A percentile compares a stretch with the other conserved stretches of the same genome.
Conservation (phyloP, 805 yeast genomes). For the Monosporozyma servazzii region DNA sequence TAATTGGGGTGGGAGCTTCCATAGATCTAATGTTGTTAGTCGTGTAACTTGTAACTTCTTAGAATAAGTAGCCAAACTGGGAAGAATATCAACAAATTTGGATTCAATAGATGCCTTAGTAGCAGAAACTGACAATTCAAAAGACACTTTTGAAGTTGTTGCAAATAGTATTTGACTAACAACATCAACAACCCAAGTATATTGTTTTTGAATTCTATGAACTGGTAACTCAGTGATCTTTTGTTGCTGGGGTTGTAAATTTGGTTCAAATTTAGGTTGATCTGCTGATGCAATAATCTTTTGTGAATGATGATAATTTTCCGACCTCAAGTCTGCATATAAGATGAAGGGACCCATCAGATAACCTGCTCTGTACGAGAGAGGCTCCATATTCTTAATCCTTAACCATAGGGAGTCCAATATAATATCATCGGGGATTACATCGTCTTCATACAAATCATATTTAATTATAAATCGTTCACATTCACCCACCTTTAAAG, state of each 20-base stretch:
- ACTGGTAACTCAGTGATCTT: slow-evolving; percentile 52
- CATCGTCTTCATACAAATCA: slow-evolving; percentile 31
- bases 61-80: slow-evolving; percentile 27
- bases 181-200: slow-evolving; percentile 65
- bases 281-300: slow-evolving; percentile 59
- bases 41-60: slow-evolving; percentile 39
- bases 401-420: slow-evolving; percentile 40
- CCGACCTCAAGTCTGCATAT: slow-evolving; percentile 58
- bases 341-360: slow-evolving; percentile 69
- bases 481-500: slow-evolving; percentile 48
- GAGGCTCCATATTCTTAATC: slow-evolving; percentile 49
- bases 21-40: slow-evolving; percentile 53
- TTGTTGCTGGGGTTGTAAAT: slow-evolving; percentile 58
- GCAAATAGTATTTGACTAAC: slow-evolving; percentile 64
- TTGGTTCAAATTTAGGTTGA: slow-evolving; percentile 68
- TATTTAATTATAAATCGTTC: slow-evolving; percentile 48
- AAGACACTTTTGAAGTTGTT: slow-evolving; percentile 48
- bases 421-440: slow-evolving; percentile 20
- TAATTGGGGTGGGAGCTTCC: slow-evolving; percentile 49
- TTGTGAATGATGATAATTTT: slow-evolving; percentile 43
- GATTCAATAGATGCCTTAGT: slow-evolving; percentile 22
- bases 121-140: slow-evolving; percentile 48
- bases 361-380: slow-evolving; percentile 52
- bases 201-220: slow-evolving; percentile 48
- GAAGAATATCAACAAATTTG: slow-evolving; percentile 12